Conservation (phyloP, 108 stramenopile species). For the Bacterosira constricta region DNA sequence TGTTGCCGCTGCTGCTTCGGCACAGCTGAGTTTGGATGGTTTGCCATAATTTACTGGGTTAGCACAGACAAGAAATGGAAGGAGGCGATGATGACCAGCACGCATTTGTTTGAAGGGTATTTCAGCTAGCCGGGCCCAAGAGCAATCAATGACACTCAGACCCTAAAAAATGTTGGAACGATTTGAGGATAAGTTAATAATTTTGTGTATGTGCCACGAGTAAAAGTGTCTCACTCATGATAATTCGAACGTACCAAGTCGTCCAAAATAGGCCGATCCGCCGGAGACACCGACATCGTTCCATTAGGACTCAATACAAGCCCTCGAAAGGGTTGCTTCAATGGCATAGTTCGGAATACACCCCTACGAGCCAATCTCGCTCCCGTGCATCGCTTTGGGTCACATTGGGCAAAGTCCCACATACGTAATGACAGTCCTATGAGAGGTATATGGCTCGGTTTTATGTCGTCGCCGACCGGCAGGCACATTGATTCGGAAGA, state of each 20-base stretch:
- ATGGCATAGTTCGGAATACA: conserved; percentile 73
- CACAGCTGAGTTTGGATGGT: conserved; percentile 90
- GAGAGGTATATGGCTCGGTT: conserved; percentile 46
- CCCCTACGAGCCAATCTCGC: conserved; percentile 86
- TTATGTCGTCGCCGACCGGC: background rate
- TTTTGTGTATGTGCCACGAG: background rate
- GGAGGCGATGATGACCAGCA: conserved; percentile 91
- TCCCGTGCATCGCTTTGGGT: conserved; percentile 97
- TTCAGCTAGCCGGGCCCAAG: conserved; percentile 94
- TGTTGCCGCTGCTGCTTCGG: conserved; percentile 89
- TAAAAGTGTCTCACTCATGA: background rate
- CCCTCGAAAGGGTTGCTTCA: conserved; percentile 90
- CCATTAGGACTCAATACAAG: conserved; percentile 94
- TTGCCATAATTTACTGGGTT: conserved; percentile 98
- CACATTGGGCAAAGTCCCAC: conserved; percentile 99
- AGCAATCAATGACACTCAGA: conserved; percentile 96
- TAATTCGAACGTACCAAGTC: conserved; percentile 42
- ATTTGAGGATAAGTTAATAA: too few species aligned
- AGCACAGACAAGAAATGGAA: conserved; percentile 98
- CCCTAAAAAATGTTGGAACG: conserved; percentile 62
- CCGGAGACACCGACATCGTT: conserved; percentile 86
- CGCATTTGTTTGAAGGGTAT: conserved; percentile 94
- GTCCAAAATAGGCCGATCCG: conserved; percentile 76
- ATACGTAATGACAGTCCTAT: conserved; percentile 76
- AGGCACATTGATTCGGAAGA: conserved; percentile 1